A percentile compares a stretch with the other conserved stretches of the same genome.
These are phyloP conservation scores for Stylonectria norvegica DNA, from an alignment of 2,329 filamentous ascomycete species.

Conservation along the genomic window DNA sequence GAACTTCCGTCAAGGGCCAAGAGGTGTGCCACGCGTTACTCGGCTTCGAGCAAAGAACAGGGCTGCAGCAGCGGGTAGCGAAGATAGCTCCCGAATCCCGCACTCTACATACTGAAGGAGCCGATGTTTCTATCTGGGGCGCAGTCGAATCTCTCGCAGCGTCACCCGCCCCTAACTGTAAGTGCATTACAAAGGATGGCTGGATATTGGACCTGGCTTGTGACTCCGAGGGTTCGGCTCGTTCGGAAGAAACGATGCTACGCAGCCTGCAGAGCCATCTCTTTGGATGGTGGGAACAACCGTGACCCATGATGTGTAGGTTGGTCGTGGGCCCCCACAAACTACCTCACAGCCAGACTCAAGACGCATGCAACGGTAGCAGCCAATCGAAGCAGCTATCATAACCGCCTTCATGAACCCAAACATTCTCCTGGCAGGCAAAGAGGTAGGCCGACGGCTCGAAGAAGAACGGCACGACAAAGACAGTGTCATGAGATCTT, in stretches of 20 bases:
- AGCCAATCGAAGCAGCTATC: constrained; percentile 15
- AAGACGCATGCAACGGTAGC: constrained; percentile 18
- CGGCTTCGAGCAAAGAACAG: constrained; percentile 1
- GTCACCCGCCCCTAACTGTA: not conserved
- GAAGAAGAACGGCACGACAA: too few relatives aligned
- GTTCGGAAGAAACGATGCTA: constrained; percentile 7
- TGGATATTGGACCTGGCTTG: constrained; percentile 2
- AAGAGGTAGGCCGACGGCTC: too few relatives aligned
- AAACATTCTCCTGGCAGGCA: constrained; percentile 4
- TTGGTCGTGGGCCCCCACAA: constrained; percentile 13
- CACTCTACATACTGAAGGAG: constrained; percentile 13
- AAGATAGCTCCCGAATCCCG: constrained; percentile 28
- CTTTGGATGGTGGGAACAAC: constrained; percentile 9
- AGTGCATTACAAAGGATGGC: constrained; percentile 4
- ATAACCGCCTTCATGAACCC: constrained; percentile 9
- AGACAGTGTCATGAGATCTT: too few relatives aligned
- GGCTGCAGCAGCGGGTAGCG: constrained; percentile 43
- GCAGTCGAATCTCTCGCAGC: constrained; percentile 5
- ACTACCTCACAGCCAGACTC: constrained; percentile 14
- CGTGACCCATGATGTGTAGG: constrained; percentile 12
- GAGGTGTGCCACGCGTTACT: not conserved
- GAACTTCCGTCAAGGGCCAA: too few relatives aligned
- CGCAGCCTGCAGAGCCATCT: constrained; percentile 8
- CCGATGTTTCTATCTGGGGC: not conserved
- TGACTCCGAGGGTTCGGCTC: constrained; percentile 11